Conservation (phyloP, 108 stramenopile species). For the Nitzschia palea region DNA sequence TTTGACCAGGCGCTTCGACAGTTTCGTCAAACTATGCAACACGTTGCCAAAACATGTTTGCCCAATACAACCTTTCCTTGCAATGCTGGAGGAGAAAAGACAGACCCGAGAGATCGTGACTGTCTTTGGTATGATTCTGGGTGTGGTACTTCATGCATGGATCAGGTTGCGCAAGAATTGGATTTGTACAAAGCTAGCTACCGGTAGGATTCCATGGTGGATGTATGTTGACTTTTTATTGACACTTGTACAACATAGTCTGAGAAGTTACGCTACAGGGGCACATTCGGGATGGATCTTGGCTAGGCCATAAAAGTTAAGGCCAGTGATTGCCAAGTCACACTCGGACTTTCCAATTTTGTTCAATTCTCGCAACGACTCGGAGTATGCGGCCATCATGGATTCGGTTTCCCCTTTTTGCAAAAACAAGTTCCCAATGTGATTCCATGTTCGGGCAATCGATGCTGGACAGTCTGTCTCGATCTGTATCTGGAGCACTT, state of each 20-base stretch:
- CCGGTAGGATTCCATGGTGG: no score
- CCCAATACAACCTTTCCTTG: slow-evolving; percentile 32
- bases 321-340: slow-evolving; percentile 40
- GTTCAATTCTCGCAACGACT: slow-evolving; percentile 17
- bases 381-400: slow-evolving; percentile 50
- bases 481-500: slow-evolving; percentile 48
- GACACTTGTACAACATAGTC: slow-evolving; percentile 4
- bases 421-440: slow-evolving; percentile 61
- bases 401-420: slow-evolving; percentile 43
- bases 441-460: slow-evolving; percentile 50
- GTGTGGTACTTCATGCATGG: slow-evolving; percentile 51
- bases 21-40: slow-evolving; percentile 18
- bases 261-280: slow-evolving; percentile 46
- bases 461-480: background rate
- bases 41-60: slow-evolving; percentile 4
- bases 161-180: slow-evolving; percentile 26
- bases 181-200: background rate
- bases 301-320: slow-evolving; percentile 50
- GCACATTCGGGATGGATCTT: slow-evolving; percentile 62
- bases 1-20: slow-evolving; percentile 24
- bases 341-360: slow-evolving; percentile 6
- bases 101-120: slow-evolving; percentile 23
- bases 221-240: no score
- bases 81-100: slow-evolving; percentile 14
- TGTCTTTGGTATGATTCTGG: slow-evolving; percentile 42